phyloP scores from a whole-genome alignment of 1,284 basidiomycete genomes.

The Sporisorium reilianum region DNA sequence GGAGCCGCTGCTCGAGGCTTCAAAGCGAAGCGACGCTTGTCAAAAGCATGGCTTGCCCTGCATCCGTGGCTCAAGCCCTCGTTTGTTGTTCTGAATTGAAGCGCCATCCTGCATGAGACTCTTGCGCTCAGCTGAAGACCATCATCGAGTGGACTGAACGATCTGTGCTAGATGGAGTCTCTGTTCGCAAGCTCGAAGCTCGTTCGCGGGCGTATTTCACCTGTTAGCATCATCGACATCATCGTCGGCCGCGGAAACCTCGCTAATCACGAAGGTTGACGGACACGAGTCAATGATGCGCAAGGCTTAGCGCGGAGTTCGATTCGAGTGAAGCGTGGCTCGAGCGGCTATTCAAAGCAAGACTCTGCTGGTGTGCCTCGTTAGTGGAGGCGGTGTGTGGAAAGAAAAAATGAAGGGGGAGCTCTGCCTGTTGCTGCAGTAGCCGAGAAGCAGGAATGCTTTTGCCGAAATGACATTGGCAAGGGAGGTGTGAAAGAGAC shows the following conservation, averaged over 20 bases:
- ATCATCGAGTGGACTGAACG: neutral
- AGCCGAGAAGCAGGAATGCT: neutral
- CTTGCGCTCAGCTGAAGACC: neutral
- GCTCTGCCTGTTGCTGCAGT: neutral
- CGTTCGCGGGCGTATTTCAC: neutral
- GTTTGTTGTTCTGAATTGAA: neutral
- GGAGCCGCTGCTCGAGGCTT: conserved; percentile 1
- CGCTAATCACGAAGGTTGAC: neutral
- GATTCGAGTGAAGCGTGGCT: neutral
- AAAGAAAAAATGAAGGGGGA: neutral
- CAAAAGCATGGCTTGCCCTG: neutral
- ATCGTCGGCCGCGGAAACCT: neutral
- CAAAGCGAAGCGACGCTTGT: neutral
- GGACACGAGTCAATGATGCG: neutral
- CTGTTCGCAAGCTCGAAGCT: too few species aligned
- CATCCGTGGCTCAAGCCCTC: neutral
- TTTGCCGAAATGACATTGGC: neutral
- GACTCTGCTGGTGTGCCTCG: neutral
- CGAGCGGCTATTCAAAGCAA: conserved; percentile 3
- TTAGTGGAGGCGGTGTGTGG: neutral
- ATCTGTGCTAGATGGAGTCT: neutral
- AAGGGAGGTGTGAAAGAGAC: conserved; percentile 3
- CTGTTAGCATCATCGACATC: neutral
- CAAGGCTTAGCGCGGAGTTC: conserved; percentile 2
- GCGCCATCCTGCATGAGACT: neutral